Evolutionary conservation across 306 rosid species (phyloP).

Genomic region (Hylodesmum podocarpum): DNA sequence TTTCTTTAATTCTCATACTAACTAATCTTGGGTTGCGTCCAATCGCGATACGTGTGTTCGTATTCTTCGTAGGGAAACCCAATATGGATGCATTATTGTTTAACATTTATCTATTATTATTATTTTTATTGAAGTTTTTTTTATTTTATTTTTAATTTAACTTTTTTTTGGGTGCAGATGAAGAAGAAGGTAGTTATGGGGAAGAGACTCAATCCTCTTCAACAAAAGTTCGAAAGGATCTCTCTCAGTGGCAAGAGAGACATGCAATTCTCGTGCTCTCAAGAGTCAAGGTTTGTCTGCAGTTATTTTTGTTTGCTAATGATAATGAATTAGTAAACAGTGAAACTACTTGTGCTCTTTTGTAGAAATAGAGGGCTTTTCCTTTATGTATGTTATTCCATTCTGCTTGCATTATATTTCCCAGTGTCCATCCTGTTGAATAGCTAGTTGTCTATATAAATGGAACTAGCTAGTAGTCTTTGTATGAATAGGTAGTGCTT

Average conservation of each 20-base stretch:
- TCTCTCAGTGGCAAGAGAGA: conserved; percentile 85
- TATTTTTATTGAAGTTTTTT: neutral
- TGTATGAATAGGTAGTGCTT: neutral
- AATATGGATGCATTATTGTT: neutral
- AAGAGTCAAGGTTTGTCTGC: conserved; percentile 65
- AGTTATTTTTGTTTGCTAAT: neutral
- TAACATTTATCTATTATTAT: neutral
- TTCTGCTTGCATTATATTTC: neutral
- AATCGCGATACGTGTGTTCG: neutral
- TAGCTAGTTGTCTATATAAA: neutral
- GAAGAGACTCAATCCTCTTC: conserved; percentile 43
- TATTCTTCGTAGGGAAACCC: neutral
- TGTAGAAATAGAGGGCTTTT: neutral
- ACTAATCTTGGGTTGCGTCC: neutral
- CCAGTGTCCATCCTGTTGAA: neutral
- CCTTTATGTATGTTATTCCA: neutral
- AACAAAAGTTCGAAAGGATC: conserved; percentile 53
- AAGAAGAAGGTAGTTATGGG: conserved; percentile 37
- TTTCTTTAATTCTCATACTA: neutral
- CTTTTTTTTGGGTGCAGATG: conserved; percentile 42
- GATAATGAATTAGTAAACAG: neutral
- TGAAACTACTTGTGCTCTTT: neutral
- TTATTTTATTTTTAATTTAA: neutral
- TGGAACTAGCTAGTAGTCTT: neutral
- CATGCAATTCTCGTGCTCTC: conserved; percentile 84